Percentiles rank a stretch among this genome's conserved stretches.
Evolutionary conservation across 257 asterid genomes (phyloP).

Genomic region (Solanum clarkiae): DNA sequence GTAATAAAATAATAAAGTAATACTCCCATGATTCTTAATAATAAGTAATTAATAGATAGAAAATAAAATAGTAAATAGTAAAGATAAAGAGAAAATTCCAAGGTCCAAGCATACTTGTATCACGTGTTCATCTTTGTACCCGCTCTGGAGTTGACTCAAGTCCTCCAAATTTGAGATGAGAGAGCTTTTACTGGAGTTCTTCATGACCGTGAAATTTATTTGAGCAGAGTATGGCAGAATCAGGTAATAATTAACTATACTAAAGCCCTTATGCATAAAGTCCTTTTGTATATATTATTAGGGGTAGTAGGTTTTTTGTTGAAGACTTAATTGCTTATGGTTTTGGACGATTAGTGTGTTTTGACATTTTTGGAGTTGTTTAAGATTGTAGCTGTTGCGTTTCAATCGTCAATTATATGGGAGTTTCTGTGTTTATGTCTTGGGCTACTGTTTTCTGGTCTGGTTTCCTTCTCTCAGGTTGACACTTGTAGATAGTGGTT

Average conservation of each 20-base stretch:
- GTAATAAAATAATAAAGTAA: too few relatives aligned
- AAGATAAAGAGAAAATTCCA: too few relatives aligned
- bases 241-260: slow-evolving; percentile 15
- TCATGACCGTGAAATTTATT: neutral
- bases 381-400: neutral
- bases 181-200: slow-evolving; percentile 1
- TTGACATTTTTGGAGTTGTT: neutral
- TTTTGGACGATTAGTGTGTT: neutral
- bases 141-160: too few relatives aligned
- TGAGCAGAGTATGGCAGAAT: slow-evolving; percentile 20
- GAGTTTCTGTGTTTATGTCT: neutral
- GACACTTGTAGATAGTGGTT: neutral
- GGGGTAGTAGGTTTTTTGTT: neutral
- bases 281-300: neutral
- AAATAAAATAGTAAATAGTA: too few relatives aligned
- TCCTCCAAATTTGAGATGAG: neutral
- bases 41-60: too few relatives aligned
- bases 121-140: too few relatives aligned
- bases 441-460: neutral
- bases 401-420: neutral
- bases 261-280: neutral
- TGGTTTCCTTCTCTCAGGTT: neutral
- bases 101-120: too few relatives aligned
- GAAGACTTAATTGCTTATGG: neutral
- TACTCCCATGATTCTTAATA: too few relatives aligned